Conservation (phyloP, 768 basidiomycete species). For the Tylopilus plumbeoviolaceoides region DNA sequence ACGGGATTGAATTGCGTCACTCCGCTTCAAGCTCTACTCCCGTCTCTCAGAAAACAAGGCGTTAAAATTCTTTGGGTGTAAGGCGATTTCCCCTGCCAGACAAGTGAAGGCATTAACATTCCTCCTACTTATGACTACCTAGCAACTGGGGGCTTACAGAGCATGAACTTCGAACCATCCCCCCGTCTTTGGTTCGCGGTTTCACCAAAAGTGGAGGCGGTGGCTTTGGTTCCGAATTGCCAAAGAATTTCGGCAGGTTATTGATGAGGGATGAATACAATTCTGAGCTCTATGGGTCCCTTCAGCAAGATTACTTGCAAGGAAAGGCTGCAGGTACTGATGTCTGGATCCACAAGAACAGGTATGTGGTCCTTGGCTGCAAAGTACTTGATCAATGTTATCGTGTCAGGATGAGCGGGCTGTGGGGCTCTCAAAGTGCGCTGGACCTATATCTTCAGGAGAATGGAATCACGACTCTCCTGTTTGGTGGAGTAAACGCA, state of each 20-base stretch:
- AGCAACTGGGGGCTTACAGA: neutral
- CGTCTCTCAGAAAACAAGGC: constrained; percentile 44
- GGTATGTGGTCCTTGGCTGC: neutral
- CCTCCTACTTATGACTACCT: neutral
- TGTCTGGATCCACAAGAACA: neutral
- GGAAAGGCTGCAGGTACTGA: neutral
- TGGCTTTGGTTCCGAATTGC: neutral
- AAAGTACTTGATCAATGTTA: neutral
- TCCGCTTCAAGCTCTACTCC: constrained; percentile 44
- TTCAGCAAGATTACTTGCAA: neutral
- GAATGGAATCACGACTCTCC: constrained; percentile 55
- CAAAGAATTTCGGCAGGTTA: neutral
- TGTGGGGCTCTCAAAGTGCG: neutral
- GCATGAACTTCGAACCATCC: neutral
- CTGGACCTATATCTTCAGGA: constrained; percentile 61
- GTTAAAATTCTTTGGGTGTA: constrained; percentile 55
- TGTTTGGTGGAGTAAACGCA: constrained; percentile 18
- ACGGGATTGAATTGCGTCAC: neutral
- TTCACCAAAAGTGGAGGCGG: neutral
- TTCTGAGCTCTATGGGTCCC: neutral
- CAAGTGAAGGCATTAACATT: too few relatives aligned
- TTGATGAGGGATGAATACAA: neutral
- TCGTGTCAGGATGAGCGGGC: neutral
- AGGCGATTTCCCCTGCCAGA: too few relatives aligned
- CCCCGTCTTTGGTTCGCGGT: neutral